These are phyloP conservation scores for Inga oerstediana DNA, from an alignment of 306 rosid species.

Conservation along the genomic window DNA sequence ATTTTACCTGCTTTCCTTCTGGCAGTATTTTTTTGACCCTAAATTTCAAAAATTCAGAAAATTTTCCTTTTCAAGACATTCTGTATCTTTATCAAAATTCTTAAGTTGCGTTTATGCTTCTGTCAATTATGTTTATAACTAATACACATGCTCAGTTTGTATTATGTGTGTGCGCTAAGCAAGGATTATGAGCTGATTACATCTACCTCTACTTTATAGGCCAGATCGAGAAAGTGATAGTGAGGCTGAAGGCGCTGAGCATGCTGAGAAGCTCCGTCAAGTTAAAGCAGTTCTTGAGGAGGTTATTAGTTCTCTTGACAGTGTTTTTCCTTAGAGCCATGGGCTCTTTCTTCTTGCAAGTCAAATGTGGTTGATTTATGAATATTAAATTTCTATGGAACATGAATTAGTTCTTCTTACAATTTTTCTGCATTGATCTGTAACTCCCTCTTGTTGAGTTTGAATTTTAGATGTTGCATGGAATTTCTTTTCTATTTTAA, in stretches of 20 bases:
- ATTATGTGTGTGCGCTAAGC: slow-evolving; percentile 3
- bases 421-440: not conserved
- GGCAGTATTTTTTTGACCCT: not conserved
- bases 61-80: not conserved
- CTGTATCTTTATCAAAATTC: not conserved
- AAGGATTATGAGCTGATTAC: slow-evolving; percentile 30
- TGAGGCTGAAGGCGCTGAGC: slow-evolving; percentile 93
- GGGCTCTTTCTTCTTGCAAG: slow-evolving; percentile 9
- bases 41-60: not conserved
- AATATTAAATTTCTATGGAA: slow-evolving; percentile 19
- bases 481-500: not conserved
- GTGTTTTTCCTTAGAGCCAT: not conserved
- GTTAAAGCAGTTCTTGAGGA: slow-evolving; percentile 99
- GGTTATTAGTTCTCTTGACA: slow-evolving; percentile 51
- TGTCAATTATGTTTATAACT: slow-evolving; percentile 9
- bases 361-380: slow-evolving; percentile 10
- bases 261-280: slow-evolving; percentile 96
- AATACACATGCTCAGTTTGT: slow-evolving; percentile 4
- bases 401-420: not conserved
- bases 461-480: slow-evolving; percentile 4
- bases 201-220: slow-evolving; percentile 51
- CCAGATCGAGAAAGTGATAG: slow-evolving; percentile 96
- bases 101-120: slow-evolving; percentile 18
- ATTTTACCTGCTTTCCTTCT: not conserved
- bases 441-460: slow-evolving; percentile 10